Conservation (phyloP, 148 eudicot species). For the Dysphania ambrosioides region DNA sequence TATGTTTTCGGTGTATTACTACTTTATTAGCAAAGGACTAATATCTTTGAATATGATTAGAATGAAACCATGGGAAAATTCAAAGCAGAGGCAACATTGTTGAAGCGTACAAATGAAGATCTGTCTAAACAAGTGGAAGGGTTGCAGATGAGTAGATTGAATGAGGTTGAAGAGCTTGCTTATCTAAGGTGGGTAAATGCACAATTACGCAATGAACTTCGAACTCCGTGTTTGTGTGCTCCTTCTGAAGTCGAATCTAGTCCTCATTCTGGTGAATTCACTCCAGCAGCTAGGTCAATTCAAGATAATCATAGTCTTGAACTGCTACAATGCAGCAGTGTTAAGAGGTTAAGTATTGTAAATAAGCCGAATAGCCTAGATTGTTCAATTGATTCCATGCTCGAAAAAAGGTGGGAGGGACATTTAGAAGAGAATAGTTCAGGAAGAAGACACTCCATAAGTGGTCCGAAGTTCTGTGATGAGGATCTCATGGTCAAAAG, state of each 20-base stretch:
- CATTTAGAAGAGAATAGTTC: conserved; percentile 28
- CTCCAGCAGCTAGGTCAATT: conserved; percentile 26
- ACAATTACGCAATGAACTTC: conserved; percentile 62
- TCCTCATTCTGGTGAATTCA: conserved; percentile 28
- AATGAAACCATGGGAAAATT: conserved; percentile 47
- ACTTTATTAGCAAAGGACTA: background rate
- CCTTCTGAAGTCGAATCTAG: conserved; percentile 34
- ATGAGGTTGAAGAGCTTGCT: conserved; percentile 83
- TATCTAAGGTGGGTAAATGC: conserved; percentile 83
- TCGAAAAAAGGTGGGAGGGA: background rate
- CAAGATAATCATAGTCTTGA: too few species aligned
- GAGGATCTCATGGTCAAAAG: conserved; percentile 40
- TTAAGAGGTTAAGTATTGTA: conserved; percentile 39
- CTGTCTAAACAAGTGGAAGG: conserved; percentile 82
- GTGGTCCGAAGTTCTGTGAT: conserved; percentile 54
- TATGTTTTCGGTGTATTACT: too few species aligned
- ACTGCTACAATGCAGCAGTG: conserved; percentile 29
- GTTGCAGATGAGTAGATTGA: conserved; percentile 65
- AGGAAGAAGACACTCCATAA: conserved; percentile 56
- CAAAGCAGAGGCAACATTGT: conserved; percentile 60
- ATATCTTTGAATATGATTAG: conserved; percentile 32
- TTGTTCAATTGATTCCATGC: conserved; percentile 16
- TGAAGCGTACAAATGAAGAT: conserved; percentile 64
- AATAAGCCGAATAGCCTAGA: conserved; percentile 60
- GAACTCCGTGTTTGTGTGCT: conserved; percentile 26